Conservation (phyloP, 345 rosid genomes). For the Salix arbutifolia region DNA sequence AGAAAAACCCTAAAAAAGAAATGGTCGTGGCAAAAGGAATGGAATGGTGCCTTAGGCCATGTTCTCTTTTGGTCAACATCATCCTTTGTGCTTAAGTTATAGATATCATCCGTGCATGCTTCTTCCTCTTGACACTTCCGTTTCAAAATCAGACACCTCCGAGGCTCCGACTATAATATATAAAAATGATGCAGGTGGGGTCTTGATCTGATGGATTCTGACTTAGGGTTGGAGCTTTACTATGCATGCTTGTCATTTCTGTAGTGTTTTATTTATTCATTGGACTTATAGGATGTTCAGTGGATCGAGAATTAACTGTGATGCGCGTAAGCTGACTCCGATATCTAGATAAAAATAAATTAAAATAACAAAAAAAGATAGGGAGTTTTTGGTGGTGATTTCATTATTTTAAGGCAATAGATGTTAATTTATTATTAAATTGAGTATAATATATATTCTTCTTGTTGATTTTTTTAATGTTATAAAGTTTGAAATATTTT, state of each 20-base stretch:
- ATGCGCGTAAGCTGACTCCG: accelerated
- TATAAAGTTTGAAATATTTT: no score
- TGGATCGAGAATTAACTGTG: no score
- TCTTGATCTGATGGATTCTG: no score
- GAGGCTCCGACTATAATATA: background rate
- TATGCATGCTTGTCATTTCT: accelerated
- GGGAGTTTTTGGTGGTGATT: no score
- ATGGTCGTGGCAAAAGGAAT: background rate
- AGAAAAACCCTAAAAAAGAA: background rate
- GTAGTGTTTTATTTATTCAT: accelerated
- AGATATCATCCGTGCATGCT: no score
- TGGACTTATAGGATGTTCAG: accelerated
- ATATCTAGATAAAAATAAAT: no score
- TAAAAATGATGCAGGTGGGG: no score
- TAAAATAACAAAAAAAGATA: no score
- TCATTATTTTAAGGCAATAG: no score
- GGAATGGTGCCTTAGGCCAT: background rate
- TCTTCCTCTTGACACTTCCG: background rate
- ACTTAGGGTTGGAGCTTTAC: accelerated
- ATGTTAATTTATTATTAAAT: no score
- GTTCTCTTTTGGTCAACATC: background rate
- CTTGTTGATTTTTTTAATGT: no score
- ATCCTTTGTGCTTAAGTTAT: background rate
- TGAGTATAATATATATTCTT: no score
- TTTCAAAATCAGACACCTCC: background rate